These are phyloP conservation scores for Jasminum sambac DNA, from an alignment of 257 asterid species.

Conservation along the genomic window DNA sequence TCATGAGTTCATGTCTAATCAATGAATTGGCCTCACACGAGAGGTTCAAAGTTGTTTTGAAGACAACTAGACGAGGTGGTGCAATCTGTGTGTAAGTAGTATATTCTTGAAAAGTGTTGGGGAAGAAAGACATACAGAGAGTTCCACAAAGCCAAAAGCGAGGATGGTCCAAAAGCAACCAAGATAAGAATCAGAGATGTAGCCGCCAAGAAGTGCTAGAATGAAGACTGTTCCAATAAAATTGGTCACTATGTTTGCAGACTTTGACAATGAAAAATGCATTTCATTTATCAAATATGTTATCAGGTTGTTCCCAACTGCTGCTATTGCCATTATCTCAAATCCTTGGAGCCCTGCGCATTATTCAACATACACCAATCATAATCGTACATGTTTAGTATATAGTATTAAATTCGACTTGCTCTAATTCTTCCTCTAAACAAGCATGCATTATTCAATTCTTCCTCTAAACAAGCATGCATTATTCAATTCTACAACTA, in stretches of 20 bases:
- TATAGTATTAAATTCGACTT: no score
- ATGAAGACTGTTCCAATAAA: conserved; percentile 86
- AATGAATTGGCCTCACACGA: no score
- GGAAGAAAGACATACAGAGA: conserved; percentile 49
- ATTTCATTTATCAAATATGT: conserved; percentile 87
- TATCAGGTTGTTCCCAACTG: conserved; percentile 91
- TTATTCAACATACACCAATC: neutral
- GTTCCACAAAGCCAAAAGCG: conserved; percentile 80
- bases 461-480: no score
- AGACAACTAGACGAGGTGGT: no score
- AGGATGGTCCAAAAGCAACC: conserved; percentile 95
- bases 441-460: no score
- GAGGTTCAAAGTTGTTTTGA: no score
- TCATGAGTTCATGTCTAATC: no score
- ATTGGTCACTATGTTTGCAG: conserved; percentile 91
- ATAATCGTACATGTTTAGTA: no score
- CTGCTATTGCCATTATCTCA: conserved; percentile 98
- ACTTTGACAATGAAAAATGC: conserved; percentile 79
- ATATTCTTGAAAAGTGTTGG: no score
- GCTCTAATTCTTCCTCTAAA: no score
- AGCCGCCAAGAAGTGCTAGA: conserved; percentile 80
- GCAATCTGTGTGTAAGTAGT: no score
- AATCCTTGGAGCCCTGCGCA: conserved; percentile 83
- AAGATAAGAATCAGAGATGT: conserved; percentile 87
- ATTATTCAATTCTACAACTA: no score